Percentiles rank a stretch among this genome's conserved stretches.
Evolutionary conservation across 345 rosid species (phyloP).

Genomic region (Jatropha curcas): DNA sequence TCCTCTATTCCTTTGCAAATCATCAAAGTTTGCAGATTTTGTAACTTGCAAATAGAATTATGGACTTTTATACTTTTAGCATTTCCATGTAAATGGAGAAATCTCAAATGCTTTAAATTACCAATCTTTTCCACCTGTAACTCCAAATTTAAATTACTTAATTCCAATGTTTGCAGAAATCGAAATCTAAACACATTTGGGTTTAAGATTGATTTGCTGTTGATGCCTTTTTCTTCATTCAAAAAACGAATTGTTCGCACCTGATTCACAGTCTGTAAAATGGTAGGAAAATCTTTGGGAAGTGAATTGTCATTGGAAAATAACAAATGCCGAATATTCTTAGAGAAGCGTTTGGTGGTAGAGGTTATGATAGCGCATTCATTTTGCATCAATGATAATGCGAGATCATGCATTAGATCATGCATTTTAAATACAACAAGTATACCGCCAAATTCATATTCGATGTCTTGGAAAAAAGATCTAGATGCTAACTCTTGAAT

Average conservation of each 20-base stretch:
- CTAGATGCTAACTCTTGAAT: no score
- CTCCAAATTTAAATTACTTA: conserved; percentile 15
- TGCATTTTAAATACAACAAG: conserved; percentile 15
- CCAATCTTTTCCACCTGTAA: conserved; percentile 23
- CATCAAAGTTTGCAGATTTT: conserved; percentile 25
- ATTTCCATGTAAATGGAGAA: conserved; percentile 20
- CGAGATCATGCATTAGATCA: conserved; percentile 36
- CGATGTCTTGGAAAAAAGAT: conserved; percentile 31
- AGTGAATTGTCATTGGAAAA: not conserved
- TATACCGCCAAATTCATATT: fast-evolving
- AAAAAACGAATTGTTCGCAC: conserved; percentile 12
- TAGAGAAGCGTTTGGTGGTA: not conserved
- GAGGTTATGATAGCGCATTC: conserved; percentile 3
- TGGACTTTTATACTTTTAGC: conserved; percentile 22
- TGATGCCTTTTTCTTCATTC: not conserved
- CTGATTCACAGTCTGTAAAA: not conserved
- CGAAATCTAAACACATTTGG: conserved; percentile 14
- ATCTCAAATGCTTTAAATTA: conserved; percentile 33
- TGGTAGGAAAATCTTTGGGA: not conserved
- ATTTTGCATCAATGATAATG: conserved; percentile 15
- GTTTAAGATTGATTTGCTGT: conserved; percentile 18
- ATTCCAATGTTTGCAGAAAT: conserved; percentile 20
- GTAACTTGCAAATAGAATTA: conserved; percentile 28
- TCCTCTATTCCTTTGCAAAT: conserved; percentile 25
- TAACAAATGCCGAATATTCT: conserved; percentile 1